Conservation (phyloP, 176 grass and related monocot genomes). For the Olyra latifolia region DNA sequence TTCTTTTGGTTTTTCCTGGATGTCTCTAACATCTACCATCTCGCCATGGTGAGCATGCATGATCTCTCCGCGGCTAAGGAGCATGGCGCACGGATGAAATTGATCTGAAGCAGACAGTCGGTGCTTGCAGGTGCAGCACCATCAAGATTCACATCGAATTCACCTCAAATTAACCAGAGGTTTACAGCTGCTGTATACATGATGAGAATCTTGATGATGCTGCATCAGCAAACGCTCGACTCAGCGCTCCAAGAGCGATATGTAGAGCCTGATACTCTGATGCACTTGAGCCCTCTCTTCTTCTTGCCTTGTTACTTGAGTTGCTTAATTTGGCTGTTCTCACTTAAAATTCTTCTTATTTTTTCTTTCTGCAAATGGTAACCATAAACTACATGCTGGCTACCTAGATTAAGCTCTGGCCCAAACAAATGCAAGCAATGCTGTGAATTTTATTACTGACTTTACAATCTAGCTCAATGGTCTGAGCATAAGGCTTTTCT, state of each 20-base stretch:
- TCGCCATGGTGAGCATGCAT: not conserved
- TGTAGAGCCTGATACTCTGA: not conserved
- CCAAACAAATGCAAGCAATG: not conserved
- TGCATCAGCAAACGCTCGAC: conserved; percentile 80
- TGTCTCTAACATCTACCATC: not conserved
- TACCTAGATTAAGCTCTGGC: not conserved
- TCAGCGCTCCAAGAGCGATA: not conserved
- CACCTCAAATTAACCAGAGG: conserved; percentile 3
- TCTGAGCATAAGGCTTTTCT: not conserved
- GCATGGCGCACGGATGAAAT: not conserved
- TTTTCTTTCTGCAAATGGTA: not conserved
- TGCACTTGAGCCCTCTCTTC: not conserved
- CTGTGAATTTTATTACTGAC: not conserved
- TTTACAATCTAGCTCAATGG: not conserved
- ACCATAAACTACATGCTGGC: not conserved
- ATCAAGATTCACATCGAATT: conserved; percentile 90
- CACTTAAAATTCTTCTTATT: not conserved
- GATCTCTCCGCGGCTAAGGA: not conserved
- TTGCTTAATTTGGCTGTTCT: not conserved
- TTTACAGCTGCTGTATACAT: not conserved
- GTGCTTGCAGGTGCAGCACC: conserved; percentile 82
- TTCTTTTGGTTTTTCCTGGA: not conserved
- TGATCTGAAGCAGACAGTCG: conserved; percentile 28
- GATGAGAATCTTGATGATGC: conserved; percentile 99
- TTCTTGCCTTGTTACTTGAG: not conserved